A percentile compares a stretch with the other conserved stretches of the same genome.
Evolutionary conservation across 1,284 basidiomycete species (phyloP).

Genomic region (Fomitopsis pinicola): DNA sequence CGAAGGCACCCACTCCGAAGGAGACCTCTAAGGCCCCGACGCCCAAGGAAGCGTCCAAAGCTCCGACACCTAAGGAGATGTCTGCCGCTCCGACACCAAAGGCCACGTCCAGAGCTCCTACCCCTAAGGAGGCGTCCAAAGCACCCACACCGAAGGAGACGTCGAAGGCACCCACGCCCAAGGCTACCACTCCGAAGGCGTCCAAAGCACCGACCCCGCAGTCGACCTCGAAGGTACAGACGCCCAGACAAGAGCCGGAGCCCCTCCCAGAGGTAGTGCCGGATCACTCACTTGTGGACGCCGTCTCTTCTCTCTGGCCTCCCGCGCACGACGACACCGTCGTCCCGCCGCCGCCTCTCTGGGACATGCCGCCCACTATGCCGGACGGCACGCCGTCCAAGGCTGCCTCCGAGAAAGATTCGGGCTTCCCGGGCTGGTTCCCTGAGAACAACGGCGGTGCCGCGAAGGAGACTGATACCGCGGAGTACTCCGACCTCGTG

Average conservation of each 20-base stretch:
- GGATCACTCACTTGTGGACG: background rate
- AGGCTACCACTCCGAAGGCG: conserved; percentile 6
- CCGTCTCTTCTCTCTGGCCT: background rate
- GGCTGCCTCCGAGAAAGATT: background rate
- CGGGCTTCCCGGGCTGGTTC: background rate
- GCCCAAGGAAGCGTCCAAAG: conserved; percentile 15
- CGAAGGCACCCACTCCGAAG: conserved; percentile 13
- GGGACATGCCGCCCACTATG: background rate
- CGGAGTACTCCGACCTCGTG: conserved; percentile 15
- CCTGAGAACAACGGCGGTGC: background rate
- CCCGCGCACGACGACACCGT: conserved; percentile 1
- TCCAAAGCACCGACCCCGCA: conserved; percentile 20
- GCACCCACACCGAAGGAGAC: conserved; percentile 14
- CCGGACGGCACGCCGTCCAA: background rate
- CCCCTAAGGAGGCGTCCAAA: conserved; percentile 16
- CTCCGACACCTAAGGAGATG: conserved; percentile 11
- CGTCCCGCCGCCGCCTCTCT: conserved; percentile 2
- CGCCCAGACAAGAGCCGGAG: conserved; percentile 10
- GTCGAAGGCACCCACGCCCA: conserved; percentile 21
- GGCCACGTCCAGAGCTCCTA: conserved; percentile 18
- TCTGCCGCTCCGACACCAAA: conserved; percentile 18
- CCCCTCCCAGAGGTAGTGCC: conserved; percentile 10
- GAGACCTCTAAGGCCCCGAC: conserved; percentile 3
- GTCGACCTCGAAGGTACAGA: conserved; percentile 11
- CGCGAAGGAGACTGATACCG: background rate